Evolutionary conservation across 495 filamentous ascomycete genomes (phyloP).

Genomic region (Oidiodendron maius): DNA sequence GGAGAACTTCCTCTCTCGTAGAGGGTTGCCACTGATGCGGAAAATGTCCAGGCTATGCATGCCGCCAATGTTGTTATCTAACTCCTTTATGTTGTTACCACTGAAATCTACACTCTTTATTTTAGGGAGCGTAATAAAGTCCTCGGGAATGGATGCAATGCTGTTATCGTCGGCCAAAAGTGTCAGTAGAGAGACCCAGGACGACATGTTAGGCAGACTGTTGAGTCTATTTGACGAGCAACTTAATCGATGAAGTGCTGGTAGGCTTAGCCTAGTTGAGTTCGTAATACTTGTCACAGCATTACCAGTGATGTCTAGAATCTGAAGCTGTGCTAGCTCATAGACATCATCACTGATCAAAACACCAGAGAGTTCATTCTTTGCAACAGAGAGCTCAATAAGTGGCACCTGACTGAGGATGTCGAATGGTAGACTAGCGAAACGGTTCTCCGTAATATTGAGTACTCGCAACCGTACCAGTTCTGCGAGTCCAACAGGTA

Average conservation of each 20-base stretch:
- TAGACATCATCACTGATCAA: constrained; percentile 58
- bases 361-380: constrained; percentile 69
- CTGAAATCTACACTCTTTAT: constrained; percentile 75
- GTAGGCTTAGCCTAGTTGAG: constrained; percentile 53
- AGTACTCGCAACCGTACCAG: constrained; percentile 64
- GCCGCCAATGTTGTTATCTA: constrained; percentile 71
- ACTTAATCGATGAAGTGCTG: constrained; percentile 66
- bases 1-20: constrained; percentile 79
- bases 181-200: constrained; percentile 66
- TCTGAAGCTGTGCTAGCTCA: constrained; percentile 56
- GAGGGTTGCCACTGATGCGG: constrained; percentile 75
- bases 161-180: constrained; percentile 77
- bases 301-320: constrained; percentile 73
- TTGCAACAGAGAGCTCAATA: constrained; percentile 66
- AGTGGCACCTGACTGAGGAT: constrained; percentile 61
- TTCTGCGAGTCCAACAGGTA: constrained; percentile 63
- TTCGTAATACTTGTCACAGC: constrained; percentile 47
- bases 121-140: constrained; percentile 58
- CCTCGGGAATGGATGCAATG: constrained; percentile 65
- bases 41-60: constrained; percentile 75
- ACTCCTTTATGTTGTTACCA: constrained; percentile 67
- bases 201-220: constrained; percentile 59
- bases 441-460: constrained; percentile 70
- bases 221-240: constrained; percentile 73
- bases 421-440: constrained; percentile 64